Base-by-base conservation (phyloP, 129 eudicot genomes). In the Flaveria brownii region DNA sequence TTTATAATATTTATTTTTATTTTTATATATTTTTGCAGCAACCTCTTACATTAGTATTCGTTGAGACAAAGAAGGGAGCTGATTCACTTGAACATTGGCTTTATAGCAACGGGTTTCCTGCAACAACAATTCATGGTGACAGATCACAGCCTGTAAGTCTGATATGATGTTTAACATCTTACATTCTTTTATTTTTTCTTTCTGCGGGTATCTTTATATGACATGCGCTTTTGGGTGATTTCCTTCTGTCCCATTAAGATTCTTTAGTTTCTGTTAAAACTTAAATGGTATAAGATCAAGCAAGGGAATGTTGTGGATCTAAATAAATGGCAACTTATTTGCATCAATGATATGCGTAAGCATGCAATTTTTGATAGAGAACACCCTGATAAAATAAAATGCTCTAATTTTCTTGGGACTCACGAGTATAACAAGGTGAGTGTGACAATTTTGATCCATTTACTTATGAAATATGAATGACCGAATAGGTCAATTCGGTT, bases 61-160 rank as follows among this genome's bases (percentile, higher is more conserved):
- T 88, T 51, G 93, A 88, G 77, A 88, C 93, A 6, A 88, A 88
- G 80, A 88, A 86, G 65, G 93, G 93, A 79, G 93, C 93, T 5
- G 93, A 86, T 65, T 79, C 93, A 50, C 85, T 88, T 75, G 93
- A 88, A 82, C 71, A 88, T 62, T 88, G 93, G 93, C 77, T 88
- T 18, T 86, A 78, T 46, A 57, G 75, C 49, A 86, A 86, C 39
- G 88, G 90, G 17, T 88, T 88, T 82, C 93, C 93, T 55, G 93
- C 93, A 66, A 86, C 93, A 75, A 82, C 90, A 9, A 88, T 88
- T 65, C 93, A 88, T 47, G 90, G 93, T 77, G 93, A 88, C 75
- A 78, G 93, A 79, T 81, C 90, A 45, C 93, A 88, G 70, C 90
- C 86, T 60, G 93, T 88, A 68, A 82, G 84, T 55, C 13, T 11